A percentile compares a stretch with the other conserved stretches of the same genome.
These are phyloP conservation scores for Collybia mongolica DNA, from an alignment of 768 basidiomycete species.

Conservation along the genomic window DNA sequence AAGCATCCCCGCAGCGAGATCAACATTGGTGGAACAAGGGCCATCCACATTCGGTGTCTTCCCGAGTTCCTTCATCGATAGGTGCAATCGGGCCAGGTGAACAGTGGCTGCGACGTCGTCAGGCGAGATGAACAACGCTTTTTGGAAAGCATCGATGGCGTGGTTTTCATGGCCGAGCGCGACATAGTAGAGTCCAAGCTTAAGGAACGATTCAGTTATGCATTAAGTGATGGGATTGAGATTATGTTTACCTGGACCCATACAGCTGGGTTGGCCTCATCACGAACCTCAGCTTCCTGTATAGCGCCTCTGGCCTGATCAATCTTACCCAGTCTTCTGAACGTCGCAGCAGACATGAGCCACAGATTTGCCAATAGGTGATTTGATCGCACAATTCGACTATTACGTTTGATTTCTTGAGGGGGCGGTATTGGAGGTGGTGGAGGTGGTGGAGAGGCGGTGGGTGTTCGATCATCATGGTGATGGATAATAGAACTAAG, in stretches of 20 bases:
- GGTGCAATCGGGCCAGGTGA: conserved; percentile 75
- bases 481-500: conserved; percentile 49
- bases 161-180: conserved; percentile 55
- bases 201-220: conserved; percentile 22
- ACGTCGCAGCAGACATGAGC: conserved; percentile 94
- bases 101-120: conserved; percentile 78
- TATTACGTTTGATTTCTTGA: conserved; percentile 35
- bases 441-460: conserved; percentile 36
- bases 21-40: conserved; percentile 39
- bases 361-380: conserved; percentile 82
- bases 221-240: background rate
- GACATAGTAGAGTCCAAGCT: conserved; percentile 74
- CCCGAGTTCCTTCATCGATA: conserved; percentile 29
- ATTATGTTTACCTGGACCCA: conserved; percentile 82
- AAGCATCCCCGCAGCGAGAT: conserved; percentile 82
- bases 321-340: conserved; percentile 83
- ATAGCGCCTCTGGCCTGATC: conserved; percentile 91
- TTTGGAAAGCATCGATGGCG: conserved; percentile 78
- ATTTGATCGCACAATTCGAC: conserved; percentile 54
- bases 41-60: background rate
- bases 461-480: conserved; percentile 32
- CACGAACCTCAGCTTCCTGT: conserved; percentile 90
- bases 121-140: conserved; percentile 85
- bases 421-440: conserved; percentile 42
- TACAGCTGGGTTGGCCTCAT: conserved; percentile 83